These are phyloP conservation scores for Emmonsiellopsis sp. DNA, from an alignment of 2,329 filamentous ascomycete species.

Conservation along the genomic window DNA sequence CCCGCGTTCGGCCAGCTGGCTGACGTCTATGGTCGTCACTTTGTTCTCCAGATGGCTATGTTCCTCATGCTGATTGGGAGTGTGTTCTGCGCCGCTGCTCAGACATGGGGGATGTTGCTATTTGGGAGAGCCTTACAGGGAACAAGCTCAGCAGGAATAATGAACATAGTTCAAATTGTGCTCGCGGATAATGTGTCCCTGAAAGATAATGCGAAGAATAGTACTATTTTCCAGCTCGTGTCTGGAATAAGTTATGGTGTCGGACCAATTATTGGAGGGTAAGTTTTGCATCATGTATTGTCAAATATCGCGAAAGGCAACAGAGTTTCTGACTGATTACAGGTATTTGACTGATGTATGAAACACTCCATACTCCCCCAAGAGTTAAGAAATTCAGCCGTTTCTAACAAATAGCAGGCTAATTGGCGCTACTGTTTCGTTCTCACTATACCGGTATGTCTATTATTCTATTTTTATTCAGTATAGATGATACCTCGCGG, in stretches of 20 bases:
- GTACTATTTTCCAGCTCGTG: slow-evolving; percentile 52
- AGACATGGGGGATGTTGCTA: slow-evolving; percentile 50
- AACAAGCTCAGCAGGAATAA: slow-evolving; percentile 51
- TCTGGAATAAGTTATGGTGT: slow-evolving; percentile 51
- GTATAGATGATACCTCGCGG: background rate
- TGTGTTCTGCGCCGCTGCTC: slow-evolving; percentile 51
- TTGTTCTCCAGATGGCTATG: slow-evolving; percentile 48
- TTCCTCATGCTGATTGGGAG: slow-evolving; percentile 52
- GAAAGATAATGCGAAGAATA: slow-evolving; percentile 54
- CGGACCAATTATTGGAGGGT: slow-evolving; percentile 54
- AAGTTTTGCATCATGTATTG: slow-evolving; percentile 8
- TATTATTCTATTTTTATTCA: slow-evolving; percentile 6
- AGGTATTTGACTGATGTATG: slow-evolving; percentile 26
- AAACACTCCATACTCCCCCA: background rate
- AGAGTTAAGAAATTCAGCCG: slow-evolving; percentile 10
- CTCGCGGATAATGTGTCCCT: slow-evolving; percentile 56
- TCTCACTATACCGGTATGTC: slow-evolving; percentile 51
- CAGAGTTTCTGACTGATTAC: background rate
- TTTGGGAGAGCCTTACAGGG: slow-evolving; percentile 57
- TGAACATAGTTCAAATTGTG: slow-evolving; percentile 53
- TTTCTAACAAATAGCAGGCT: slow-evolving; percentile 40
- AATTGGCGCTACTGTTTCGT: slow-evolving; percentile 62
- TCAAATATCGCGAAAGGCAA: background rate
- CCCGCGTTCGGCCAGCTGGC: slow-evolving; percentile 57
- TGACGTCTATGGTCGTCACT: slow-evolving; percentile 57